These are phyloP conservation scores for Dactylella cylindrospora DNA, from an alignment of 2,329 filamentous ascomycete species.

Conservation along the genomic window DNA sequence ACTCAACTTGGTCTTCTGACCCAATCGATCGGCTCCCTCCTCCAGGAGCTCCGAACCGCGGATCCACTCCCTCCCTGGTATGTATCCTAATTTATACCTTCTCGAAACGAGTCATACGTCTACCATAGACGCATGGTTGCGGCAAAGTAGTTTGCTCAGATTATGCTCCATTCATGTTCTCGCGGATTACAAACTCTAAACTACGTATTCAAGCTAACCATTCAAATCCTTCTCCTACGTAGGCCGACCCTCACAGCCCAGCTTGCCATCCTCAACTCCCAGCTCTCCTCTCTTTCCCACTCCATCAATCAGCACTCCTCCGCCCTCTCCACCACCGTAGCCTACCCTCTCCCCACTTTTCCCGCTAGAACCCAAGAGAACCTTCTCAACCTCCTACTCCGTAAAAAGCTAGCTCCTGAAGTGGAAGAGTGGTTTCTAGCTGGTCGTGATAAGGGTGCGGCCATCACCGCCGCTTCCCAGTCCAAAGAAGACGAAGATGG, in stretches of 20 bases:
- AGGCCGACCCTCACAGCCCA: conserved; percentile 7
- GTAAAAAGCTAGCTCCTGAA: conserved; percentile 62
- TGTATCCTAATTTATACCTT: too few relatives aligned
- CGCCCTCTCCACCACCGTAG: conserved; percentile 58
- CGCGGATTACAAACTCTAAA: background rate
- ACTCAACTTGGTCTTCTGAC: conserved; percentile 30
- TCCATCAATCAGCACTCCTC: conserved; percentile 58
- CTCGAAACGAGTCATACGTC: too few relatives aligned
- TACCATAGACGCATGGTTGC: too few relatives aligned
- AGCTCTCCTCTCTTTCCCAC: conserved; percentile 58
- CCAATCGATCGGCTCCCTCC: conserved; percentile 53
- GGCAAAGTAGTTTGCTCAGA: too few relatives aligned
- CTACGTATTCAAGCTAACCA: too few relatives aligned
- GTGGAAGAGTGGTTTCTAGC: conserved; percentile 63
- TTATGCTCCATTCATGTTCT: too few relatives aligned
- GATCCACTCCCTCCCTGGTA: conserved; percentile 59
- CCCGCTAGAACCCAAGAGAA: conserved; percentile 55
- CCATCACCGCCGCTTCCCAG: conserved; percentile 3
- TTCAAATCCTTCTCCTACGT: background rate
- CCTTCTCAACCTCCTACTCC: conserved; percentile 58
- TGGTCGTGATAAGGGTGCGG: conserved; percentile 50
- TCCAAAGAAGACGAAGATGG: conserved; percentile 7
- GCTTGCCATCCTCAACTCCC: conserved; percentile 55
- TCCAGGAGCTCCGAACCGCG: conserved; percentile 54
- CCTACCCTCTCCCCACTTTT: conserved; percentile 60